Evolutionary conservation across 106 monocot species (phyloP), one percentile per base, ranked within the genome.

Genomic region (Dendrobium officinale): DNA sequence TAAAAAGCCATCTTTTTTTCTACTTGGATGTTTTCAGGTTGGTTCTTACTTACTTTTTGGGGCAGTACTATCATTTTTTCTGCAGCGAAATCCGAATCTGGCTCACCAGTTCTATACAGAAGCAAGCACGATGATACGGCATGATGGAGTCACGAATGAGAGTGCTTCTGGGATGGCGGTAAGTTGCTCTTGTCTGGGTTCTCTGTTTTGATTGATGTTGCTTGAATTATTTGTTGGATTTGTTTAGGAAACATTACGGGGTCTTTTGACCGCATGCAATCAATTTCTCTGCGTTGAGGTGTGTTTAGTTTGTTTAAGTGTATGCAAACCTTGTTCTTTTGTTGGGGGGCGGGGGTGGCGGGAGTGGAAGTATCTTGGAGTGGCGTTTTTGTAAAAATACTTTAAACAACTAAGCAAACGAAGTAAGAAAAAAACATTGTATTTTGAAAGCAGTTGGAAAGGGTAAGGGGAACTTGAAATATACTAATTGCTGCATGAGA

Each of bases 31-130:
- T 79, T 78, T 82, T 70, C 31, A 92, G 91, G 91, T 92, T 49
- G 91, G 91, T 20, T 76, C n/a, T n/a, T n/a, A n/a, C 77, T 37
- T 92, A 81, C 78, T 92, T 92, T 43, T 83, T 89, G 7, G 59
- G 83, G 9, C 89, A 92, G 80, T 92, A 89, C 82, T 92, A 89
- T 61, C 85, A 83, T n/a, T n/a, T 37, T 80, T 87, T 24, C 85
- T 92, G 24, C 89, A 92, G 42, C 79, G 84, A 78, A 75, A 73
- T 13, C 92, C 92, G 20, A 77, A 86, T 45, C 51, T 82, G 2
- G 87, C 84, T 16, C 82, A 86, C 77, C 89, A 86, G 89, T 92
- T 89, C 78, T 92, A 92, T 82, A 87, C 64, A 18, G 87, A 92
- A 33, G 72, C 75, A 75, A 92, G 92, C 81, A 87, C 81, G 33